Percentiles rank a stretch among this genome's conserved stretches.
phyloP scores from a whole-genome alignment of 441 rosid genomes.

The Adansonia grandidieri region DNA sequence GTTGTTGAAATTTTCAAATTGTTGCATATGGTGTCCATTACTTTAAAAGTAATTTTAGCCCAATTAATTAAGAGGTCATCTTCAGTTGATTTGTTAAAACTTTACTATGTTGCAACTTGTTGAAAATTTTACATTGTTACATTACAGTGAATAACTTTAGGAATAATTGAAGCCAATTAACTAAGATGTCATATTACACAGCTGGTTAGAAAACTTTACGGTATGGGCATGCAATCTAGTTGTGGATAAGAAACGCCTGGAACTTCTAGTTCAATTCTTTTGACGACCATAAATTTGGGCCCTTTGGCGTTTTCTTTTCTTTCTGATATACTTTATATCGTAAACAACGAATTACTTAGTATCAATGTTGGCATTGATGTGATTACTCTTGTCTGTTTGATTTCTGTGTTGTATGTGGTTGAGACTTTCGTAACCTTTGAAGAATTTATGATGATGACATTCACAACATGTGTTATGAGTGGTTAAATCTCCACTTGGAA shows the following conservation, averaged over 20 bases:
- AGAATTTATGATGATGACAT: not conserved
- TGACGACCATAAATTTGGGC: not conserved
- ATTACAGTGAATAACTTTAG: not conserved
- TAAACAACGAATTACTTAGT: not conserved
- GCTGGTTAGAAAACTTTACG: not conserved
- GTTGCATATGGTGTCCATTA: not conserved
- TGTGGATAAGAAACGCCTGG: not conserved
- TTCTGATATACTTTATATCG: not conserved
- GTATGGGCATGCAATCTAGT: not conserved
- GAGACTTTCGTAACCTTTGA: constrained; percentile 3
- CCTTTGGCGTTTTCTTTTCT: constrained; percentile 6
- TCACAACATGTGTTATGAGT: not conserved
- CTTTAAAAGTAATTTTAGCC: not conserved
- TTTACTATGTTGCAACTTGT: not conserved
- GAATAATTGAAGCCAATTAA: constrained; percentile 12
- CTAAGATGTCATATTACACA: not conserved
- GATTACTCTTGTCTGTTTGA: constrained; percentile 14
- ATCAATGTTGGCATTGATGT: constrained; percentile 19
- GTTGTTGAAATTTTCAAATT: not conserved
- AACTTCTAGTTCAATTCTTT: constrained; percentile 9
- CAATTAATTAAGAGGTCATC: not conserved
- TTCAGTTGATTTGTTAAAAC: not conserved
- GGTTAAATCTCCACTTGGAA: constrained; percentile 12
- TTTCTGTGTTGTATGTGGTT: not conserved
- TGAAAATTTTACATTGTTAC: not conserved